phyloP scores from a whole-genome alignment of 305 asterid genomes.

The Rubia peregrina region DNA sequence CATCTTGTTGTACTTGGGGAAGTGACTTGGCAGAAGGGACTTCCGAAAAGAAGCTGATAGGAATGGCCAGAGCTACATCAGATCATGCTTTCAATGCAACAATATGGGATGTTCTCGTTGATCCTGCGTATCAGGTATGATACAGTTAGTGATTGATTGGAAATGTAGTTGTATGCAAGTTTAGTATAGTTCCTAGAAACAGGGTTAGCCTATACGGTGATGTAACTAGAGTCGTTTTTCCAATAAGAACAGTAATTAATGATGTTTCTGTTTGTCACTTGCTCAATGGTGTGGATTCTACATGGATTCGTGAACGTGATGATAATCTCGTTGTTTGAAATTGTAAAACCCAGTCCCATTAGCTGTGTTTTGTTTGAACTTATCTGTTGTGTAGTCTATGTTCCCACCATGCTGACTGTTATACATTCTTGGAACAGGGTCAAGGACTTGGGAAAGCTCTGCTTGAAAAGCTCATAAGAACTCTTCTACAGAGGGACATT shows the following conservation, averaged over 20 bases:
- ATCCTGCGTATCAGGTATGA: constrained; percentile 90
- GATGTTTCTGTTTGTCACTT: neutral
- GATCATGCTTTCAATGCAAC: constrained; percentile 99
- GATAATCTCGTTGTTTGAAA: neutral
- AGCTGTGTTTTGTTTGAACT: neutral
- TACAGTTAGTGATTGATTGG: neutral
- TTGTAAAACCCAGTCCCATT: neutral
- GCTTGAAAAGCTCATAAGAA: constrained; percentile 73
- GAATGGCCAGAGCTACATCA: constrained; percentile 99
- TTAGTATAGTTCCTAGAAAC: neutral
- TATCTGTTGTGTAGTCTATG: neutral
- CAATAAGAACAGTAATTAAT: neutral
- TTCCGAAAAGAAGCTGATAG: constrained; percentile 75
- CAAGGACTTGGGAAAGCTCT: constrained; percentile 97
- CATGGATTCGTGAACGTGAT: neutral
- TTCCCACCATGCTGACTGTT: neutral
- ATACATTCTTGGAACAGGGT: constrained; percentile 47
- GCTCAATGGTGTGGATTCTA: neutral
- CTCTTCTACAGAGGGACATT: constrained; percentile 82
- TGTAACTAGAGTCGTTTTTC: neutral
- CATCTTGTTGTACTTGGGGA: constrained; percentile 81
- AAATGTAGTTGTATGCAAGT: neutral
- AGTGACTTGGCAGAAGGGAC: constrained; percentile 89
- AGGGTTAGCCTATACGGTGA: neutral
- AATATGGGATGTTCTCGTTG: constrained; percentile 99